These are phyloP conservation scores for Musa balbisiana DNA, from an alignment of 202 grass and related monocot genomes.

Conservation along the genomic window DNA sequence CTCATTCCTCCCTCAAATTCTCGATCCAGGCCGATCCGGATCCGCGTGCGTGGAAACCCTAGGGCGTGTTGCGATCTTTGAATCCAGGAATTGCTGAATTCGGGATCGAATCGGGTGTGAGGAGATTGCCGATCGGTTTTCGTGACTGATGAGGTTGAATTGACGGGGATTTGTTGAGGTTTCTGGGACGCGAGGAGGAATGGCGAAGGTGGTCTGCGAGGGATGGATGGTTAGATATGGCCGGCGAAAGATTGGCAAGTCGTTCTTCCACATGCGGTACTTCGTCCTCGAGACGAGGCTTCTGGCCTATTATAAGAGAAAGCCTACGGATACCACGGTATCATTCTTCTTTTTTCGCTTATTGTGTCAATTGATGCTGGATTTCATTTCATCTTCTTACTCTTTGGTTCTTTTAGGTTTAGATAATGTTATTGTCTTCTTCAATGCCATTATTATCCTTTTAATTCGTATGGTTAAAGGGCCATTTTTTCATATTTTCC, in stretches of 20 bases:
- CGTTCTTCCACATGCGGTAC: slow-evolving; percentile 72
- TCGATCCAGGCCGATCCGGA: background rate
- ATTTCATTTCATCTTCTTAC: background rate
- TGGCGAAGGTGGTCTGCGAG: slow-evolving; percentile 24
- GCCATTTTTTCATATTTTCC: background rate
- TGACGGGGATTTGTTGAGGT: background rate
- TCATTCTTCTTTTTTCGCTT: too few relatives aligned
- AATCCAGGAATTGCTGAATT: background rate
- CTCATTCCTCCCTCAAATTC: background rate
- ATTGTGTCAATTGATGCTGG: background rate
- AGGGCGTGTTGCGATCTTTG: background rate
- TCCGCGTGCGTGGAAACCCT: background rate
- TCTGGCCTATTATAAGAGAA: slow-evolving; percentile 82
- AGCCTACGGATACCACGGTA: slow-evolving; percentile 77
- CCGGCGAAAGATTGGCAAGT: slow-evolving; percentile 72
- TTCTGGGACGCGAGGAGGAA: background rate
- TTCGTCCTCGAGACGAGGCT: slow-evolving; percentile 62
- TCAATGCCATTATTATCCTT: too few relatives aligned
- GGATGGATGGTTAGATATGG: slow-evolving; percentile 84
- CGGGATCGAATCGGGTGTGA: background rate
- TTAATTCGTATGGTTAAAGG: background rate
- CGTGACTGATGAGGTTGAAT: background rate
- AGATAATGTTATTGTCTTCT: too few relatives aligned
- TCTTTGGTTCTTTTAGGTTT: too few relatives aligned
- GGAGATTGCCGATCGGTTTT: too few relatives aligned